Percentiles rank a stretch among this genome's conserved stretches.
Conservation (phyloP, 2,329 filamentous ascomycete species). For the Colletotrichum coccodes region DNA sequence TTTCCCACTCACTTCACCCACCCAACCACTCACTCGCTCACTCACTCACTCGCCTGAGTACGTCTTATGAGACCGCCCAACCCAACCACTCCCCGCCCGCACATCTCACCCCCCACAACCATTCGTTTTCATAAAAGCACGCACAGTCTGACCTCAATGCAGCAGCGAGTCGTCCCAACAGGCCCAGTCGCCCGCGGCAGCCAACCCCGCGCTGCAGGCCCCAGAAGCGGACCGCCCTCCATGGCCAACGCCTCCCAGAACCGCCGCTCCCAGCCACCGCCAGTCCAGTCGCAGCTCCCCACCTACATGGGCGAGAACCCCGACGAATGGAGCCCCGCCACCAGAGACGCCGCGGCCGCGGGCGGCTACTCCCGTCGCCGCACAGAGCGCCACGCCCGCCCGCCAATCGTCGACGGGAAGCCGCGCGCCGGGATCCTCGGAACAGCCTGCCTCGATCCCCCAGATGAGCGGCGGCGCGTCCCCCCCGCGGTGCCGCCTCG, state of each 20-base stretch:
- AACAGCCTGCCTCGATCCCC: not conserved
- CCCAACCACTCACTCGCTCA: constrained; percentile 1
- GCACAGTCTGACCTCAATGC: constrained; percentile 18
- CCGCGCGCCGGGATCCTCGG: not conserved
- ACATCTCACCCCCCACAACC: not conserved
- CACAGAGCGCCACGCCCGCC: constrained; percentile 29
- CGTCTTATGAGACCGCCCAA: not conserved
- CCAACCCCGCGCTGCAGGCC: constrained; percentile 26
- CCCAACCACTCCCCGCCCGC: not conserved
- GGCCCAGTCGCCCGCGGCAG: constrained; percentile 3
- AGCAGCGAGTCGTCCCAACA: constrained; percentile 26
- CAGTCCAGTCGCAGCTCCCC: constrained; percentile 22
- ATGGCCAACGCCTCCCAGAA: constrained; percentile 29
- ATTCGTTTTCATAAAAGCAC: not conserved
- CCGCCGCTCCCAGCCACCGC: constrained; percentile 25
- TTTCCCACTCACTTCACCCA: not conserved
- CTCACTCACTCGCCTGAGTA: not conserved
- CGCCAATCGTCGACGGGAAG: constrained; percentile 28
- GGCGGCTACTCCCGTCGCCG: constrained; percentile 30
- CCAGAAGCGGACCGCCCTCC: constrained; percentile 23
- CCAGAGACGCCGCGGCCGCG: not conserved
- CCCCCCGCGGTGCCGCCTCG: not conserved
- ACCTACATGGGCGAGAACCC: constrained; percentile 19
- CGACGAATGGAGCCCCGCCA: constrained; percentile 25
- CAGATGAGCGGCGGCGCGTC: constrained; percentile 20